Base-by-base conservation (phyloP, 495 filamentous ascomycete species). In the Penicillium arizonense region DNA sequence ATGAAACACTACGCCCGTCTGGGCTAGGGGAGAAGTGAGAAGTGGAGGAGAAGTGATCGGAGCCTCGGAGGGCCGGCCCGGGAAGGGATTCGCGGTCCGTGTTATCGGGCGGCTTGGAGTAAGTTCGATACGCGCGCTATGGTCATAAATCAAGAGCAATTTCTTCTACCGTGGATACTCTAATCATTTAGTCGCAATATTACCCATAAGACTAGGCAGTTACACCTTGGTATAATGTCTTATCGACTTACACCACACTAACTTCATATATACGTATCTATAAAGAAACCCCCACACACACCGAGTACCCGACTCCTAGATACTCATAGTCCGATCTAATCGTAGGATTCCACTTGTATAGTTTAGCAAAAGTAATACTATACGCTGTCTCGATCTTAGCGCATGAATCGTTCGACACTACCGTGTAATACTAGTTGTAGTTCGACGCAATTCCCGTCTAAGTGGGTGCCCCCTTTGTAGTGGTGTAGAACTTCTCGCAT, bases 391-490 rank as follows among this genome's bases (percentile, higher is more conserved):
- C 66, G 24, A 77, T 70, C 11, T 38, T 38, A n/a, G 21, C 50
- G 50, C 74, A 77, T 20, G 28, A 48, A 49, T 75, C 71, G 24
- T 67, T 69, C 9, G 14, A 20, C 39, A 47, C 34, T 10, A 71
- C 73, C 11, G 63, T 43, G 55, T 74, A 60, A 47, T 62, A 73
- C n/a, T 46, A 53, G 37, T 69, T 66, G 56, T 71, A 78, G 50
- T 67, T 70, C 2, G 42, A 13, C 32, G 43, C 43, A 7, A 53
- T 47, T 34, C 51, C 42, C 7, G 33, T 47, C 37, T 40, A 32
- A 14, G 32, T 47, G 13, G 51, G 42, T 3, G 32, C 51, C n/a
- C 2, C 33, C 10, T 36, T 11, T 18, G 21, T 21, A 13, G 38
- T 47, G n/a, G 37, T 38, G 20, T 45, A 47, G 23, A 53, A 54